These are phyloP conservation scores for Ceratocystiopsis minuta DNA, from an alignment of 2,329 filamentous ascomycete genomes.

Conservation along the genomic window DNA sequence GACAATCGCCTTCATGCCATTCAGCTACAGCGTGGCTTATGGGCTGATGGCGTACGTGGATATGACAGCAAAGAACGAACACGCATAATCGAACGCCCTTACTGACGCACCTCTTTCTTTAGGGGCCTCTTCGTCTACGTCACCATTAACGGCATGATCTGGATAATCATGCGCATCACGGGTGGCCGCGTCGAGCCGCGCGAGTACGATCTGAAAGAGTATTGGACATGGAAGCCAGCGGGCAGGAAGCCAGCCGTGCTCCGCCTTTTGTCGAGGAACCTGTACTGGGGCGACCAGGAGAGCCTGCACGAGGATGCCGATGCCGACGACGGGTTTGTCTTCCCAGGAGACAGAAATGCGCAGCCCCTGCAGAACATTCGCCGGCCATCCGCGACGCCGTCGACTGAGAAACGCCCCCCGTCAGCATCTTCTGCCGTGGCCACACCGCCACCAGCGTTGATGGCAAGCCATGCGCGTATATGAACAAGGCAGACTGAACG, in stretches of 20 bases:
- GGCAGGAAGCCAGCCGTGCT: conserved; percentile 31
- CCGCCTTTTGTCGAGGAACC: conserved; percentile 15
- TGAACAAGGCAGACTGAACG: background rate
- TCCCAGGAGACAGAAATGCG: conserved; percentile 2
- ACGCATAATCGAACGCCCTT: too few relatives aligned
- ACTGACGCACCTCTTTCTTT: background rate
- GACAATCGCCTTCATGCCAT: conserved; percentile 57
- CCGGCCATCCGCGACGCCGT: background rate
- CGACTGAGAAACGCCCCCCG: conserved; percentile 1
- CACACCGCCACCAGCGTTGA: conserved; percentile 1
- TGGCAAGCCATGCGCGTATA: conserved; percentile 2
- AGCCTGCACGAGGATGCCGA: conserved; percentile 3
- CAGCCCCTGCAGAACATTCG: conserved; percentile 5
- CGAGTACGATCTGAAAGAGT: conserved; percentile 36
- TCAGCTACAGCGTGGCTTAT: conserved; percentile 63
- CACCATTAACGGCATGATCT: conserved; percentile 29
- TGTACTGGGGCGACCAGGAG: conserved; percentile 11
- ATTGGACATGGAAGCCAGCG: conserved; percentile 34
- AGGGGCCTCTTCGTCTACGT: conserved; percentile 37
- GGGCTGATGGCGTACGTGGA: conserved; percentile 49
- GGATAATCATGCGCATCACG: conserved; percentile 24
- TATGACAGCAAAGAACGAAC: too few relatives aligned
- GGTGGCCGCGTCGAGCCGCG: conserved; percentile 26
- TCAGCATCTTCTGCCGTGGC: background rate
- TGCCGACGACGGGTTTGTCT: conserved; percentile 5